Base-by-base conservation (phyloP, 2,329 filamentous ascomycete genomes). In the Penicillium psychrosexuale region DNA sequence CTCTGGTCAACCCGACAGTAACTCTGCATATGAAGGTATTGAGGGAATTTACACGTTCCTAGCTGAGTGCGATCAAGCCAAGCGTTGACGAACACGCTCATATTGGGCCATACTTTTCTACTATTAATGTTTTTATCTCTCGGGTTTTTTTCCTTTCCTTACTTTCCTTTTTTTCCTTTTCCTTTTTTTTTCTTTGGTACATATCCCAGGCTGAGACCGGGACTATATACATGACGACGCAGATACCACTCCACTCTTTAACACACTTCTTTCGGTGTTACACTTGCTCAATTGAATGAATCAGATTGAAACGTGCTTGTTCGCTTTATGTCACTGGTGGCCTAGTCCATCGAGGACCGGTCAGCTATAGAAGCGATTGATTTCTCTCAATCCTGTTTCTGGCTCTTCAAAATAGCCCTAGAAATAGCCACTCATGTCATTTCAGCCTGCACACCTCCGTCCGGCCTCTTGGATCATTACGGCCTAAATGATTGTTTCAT, bases 31-130 rank as follows among this genome's bases (percentile, higher is more conserved):
- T 59, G 84, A 86, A 58, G 82, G 84, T 5, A 72, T 85, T 13
- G 83, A 88, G 65, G 85, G 85, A 3, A 87, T 89, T 33, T 84
- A 86, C 64, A 78, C 78, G 47, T 88, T 88, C 65, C 76, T 88
- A 55, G 82, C 85, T 62, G 80, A 86, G 60, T 86, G 85, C 62
- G 84, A 87, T 68, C 72, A 74, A 39, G 77, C 77, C 33, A 71
- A 62, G 62, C 70, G 56, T 60, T 58, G 45, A 58, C 17, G 27
- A 22, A 31, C 8, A 39, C 13, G 27, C 9, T 34, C 30, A 6
- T 1, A n/a, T 24, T 28, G 8, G 15, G 28, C 11, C 3, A 3
- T 27, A 1, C 7, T 17, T 46, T 13, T 19, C 17, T 24, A 24
- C 22, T 6, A 24, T 24, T 24, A 24, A 24, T 24, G 22, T 34